Evolutionary conservation across 1,139 yeast species (phyloP), one percentile per base, ranked within the genome.

Genomic region (Spencermartinsiella ligniputridi): DNA sequence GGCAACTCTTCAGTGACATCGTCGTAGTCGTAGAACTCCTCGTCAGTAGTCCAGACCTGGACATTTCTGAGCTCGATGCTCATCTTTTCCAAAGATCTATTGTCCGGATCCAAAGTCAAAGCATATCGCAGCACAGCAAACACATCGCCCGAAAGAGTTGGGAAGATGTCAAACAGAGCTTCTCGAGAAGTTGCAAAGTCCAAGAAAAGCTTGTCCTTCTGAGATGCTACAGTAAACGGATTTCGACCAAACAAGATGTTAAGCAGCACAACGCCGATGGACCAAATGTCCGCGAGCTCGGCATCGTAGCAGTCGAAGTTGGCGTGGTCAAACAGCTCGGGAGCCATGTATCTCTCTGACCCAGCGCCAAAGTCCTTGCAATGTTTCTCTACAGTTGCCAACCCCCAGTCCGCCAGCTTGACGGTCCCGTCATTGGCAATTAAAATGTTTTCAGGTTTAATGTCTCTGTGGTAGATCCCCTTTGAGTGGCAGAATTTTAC

Each of bases 331-430:
- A 75, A 74, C 47, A 90, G 70, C 62, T 92, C 98, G 0, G 98
- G 98, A 0, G 97, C 96, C 98, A 92, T 92, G 65, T 92, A 92
- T 49, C 97, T 74, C 64, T 90, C 97, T 40, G 92, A 81, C 19
- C 98, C 98, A 47, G 90, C 86, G 52, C 90, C 96, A 63, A 89
- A 86, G 58, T 90, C 97, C 35, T 76, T 67, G 56, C 89, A 81
- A 37, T 68, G 67, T 42, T 69, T 68, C 24, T 74, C 70, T 15
- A 84, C 79, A 2, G 97, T 83, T 2, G 96, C 95, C 57, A 88
- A 71, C 2, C 96, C 96, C 92, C 95, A 88, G 67, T 88, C 96
- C 46, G 95, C 87, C 44, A 88, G 70, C 61, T 86, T 87, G 56
- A 88, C 81, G 24, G 83, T 72, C 57, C 86, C 92, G 48, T 83